Conservation (phyloP, 2,329 filamentous ascomycete species). For the Ophiocordyceps camponoti-leonardi region DNA sequence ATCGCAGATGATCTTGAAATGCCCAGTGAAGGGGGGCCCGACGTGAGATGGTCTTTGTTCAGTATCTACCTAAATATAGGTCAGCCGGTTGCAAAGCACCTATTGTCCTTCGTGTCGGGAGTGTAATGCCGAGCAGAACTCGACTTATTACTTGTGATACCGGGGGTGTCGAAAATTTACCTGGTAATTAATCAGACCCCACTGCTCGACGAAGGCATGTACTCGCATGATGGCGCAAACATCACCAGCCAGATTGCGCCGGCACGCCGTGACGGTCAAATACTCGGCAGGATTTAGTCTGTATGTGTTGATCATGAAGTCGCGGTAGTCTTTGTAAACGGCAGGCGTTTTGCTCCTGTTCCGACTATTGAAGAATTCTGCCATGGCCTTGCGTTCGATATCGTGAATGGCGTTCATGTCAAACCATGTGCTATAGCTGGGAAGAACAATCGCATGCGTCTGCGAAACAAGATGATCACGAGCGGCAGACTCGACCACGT, state of each 20-base stretch:
- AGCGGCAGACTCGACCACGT: constrained; percentile 67
- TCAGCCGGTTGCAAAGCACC: not conserved
- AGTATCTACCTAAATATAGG: constrained; percentile 60
- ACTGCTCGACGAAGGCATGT: constrained; percentile 93
- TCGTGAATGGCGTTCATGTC: constrained; percentile 89
- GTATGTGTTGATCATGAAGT: constrained; percentile 99
- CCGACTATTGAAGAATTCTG: constrained; percentile 95
- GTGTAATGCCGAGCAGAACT: no score
- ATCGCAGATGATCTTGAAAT: constrained; percentile 92
- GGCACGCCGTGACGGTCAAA: constrained; percentile 87
- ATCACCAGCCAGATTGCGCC: constrained; percentile 87
- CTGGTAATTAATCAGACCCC: constrained; percentile 98
- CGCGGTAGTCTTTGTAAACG: constrained; percentile 96
- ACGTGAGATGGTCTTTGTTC: constrained; percentile 91
- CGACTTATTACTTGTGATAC: no score
- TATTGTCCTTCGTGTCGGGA: no score
- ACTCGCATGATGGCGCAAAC: constrained; percentile 99
- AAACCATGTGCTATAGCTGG: constrained; percentile 97
- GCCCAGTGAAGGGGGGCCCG: constrained; percentile 89
- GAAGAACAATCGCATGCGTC: constrained; percentile 88
- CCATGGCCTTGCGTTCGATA: constrained; percentile 85
- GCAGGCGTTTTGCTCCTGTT: constrained; percentile 96
- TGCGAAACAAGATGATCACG: constrained; percentile 85
- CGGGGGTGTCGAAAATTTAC: constrained; percentile 32
- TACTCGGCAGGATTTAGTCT: constrained; percentile 91